phyloP scores from a whole-genome alignment of 164 flowering plant species.

The Houttuynia cordata region DNA sequence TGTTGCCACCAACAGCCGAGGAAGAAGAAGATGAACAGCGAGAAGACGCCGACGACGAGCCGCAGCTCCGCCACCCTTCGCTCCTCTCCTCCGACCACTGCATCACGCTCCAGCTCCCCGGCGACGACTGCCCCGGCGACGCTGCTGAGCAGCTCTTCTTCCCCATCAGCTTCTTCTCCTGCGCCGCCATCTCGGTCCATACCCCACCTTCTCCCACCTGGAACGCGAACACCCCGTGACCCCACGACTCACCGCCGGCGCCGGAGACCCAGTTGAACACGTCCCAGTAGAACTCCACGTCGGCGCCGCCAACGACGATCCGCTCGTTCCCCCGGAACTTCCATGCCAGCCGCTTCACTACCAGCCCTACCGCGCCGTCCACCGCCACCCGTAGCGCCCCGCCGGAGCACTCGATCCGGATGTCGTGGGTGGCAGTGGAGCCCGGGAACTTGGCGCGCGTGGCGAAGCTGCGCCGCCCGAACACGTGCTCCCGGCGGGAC shows the following conservation, averaged over 20 bases:
- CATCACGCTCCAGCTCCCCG: constrained; percentile 53
- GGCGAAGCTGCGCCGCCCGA: constrained; percentile 36
- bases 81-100: constrained; percentile 79
- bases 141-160: constrained; percentile 26
- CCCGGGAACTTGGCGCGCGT: constrained; percentile 43
- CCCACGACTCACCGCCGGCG: constrained; percentile 10
- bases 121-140: constrained; percentile 22
- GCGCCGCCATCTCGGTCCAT: constrained; percentile 60
- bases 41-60: constrained; percentile 9
- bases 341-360: constrained; percentile 57
- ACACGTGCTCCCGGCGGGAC: constrained; percentile 63
- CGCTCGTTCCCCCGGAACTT: constrained; percentile 67
- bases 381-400: constrained; percentile 42
- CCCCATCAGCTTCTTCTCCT: constrained; percentile 60
- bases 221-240: constrained; percentile 54
- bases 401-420: constrained; percentile 43
- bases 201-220: constrained; percentile 58
- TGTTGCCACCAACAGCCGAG: constrained; percentile 25
- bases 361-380: constrained; percentile 33
- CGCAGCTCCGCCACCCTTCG: constrained; percentile 51
- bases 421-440: constrained; percentile 29
- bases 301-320: constrained; percentile 34
- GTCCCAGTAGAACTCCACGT: constrained; percentile 65
- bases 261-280: constrained; percentile 58
- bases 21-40: constrained; percentile 25